Conservation (phyloP, 2,329 filamentous ascomycete species). For the Trichoderma sp. region DNA sequence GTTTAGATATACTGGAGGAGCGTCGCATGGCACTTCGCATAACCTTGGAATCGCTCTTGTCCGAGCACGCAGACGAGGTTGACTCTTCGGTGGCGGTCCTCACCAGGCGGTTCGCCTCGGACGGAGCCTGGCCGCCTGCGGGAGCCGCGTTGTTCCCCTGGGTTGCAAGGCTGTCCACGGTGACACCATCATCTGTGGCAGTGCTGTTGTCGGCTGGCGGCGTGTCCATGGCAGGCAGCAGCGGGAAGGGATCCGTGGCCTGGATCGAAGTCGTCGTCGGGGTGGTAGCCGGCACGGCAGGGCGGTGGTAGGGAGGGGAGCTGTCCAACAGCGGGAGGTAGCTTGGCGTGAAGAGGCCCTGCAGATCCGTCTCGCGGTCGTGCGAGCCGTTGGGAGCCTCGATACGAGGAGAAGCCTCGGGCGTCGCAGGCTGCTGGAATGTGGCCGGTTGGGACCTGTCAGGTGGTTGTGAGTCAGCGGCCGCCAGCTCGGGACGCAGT, state of each 20-base stretch:
- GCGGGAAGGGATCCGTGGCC: slow-evolving; percentile 24
- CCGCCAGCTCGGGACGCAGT: slow-evolving; percentile 43
- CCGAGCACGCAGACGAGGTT: slow-evolving; percentile 54
- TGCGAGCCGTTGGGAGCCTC: slow-evolving; percentile 46
- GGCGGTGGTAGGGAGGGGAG: slow-evolving; percentile 31
- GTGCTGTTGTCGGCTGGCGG: slow-evolving; percentile 29
- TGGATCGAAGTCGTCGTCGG: slow-evolving; percentile 11
- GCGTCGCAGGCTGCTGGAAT: slow-evolving; percentile 36
- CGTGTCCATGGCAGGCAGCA: slow-evolving; percentile 32
- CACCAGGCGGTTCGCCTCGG: slow-evolving; percentile 42
- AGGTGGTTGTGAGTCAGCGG: slow-evolving; percentile 40
- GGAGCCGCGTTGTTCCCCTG: slow-evolving; percentile 11
- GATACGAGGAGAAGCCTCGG: slow-evolving; percentile 28
- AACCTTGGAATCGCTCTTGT: slow-evolving; percentile 52
- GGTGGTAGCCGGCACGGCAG: slow-evolving; percentile 21
- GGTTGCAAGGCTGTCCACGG: slow-evolving; percentile 30
- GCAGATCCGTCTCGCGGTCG: slow-evolving; percentile 58
- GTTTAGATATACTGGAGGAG: slow-evolving; percentile 54
- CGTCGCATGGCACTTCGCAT: slow-evolving; percentile 61
- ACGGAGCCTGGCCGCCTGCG: slow-evolving; percentile 28
- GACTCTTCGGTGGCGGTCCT: slow-evolving; percentile 47
- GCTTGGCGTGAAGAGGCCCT: slow-evolving; percentile 63
- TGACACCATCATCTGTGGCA: slow-evolving; percentile 27
- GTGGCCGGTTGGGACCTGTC: slow-evolving; percentile 34
- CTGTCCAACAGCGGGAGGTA: slow-evolving; percentile 64